A percentile compares a stretch with the other conserved stretches of the same genome.
phyloP scores from a whole-genome alignment of 2,329 filamentous ascomycete species.

The Pseudogymnoascus pannorum region DNA sequence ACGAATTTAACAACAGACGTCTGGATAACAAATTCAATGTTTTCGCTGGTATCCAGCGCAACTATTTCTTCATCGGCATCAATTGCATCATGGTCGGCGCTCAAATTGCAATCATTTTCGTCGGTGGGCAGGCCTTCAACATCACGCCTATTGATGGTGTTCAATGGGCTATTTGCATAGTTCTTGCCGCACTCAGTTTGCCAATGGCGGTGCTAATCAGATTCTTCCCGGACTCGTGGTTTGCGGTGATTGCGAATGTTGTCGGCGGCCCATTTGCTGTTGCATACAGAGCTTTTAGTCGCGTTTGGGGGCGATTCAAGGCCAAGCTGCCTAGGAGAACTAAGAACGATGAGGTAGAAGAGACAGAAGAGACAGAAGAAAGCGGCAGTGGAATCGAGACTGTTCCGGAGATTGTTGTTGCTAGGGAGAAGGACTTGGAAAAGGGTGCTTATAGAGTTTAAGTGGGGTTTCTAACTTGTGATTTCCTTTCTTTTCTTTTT shows the following conservation, averaged over 20 bases:
- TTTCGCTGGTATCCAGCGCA: constrained; percentile 74
- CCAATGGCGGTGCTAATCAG: constrained; percentile 11
- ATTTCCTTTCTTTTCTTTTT: neutral
- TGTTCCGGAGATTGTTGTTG: neutral
- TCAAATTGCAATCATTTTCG: constrained; percentile 78
- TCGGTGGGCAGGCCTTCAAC: constrained; percentile 71
- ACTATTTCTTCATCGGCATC: constrained; percentile 81
- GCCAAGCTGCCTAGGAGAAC: neutral
- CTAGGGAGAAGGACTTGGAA: neutral
- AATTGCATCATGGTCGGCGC: constrained; percentile 76
- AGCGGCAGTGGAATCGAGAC: neutral
- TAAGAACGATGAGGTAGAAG: neutral
- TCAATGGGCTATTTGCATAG: constrained; percentile 78
- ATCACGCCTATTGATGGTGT: constrained; percentile 47
- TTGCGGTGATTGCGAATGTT: neutral
- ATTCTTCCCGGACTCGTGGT: constrained; percentile 9
- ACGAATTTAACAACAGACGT: constrained; percentile 66
- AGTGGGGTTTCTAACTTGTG: neutral
- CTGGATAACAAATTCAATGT: constrained; percentile 91
- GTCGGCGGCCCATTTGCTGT: neutral
- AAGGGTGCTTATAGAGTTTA: neutral
- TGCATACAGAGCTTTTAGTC: neutral
- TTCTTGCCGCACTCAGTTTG: constrained; percentile 30
- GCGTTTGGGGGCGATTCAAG: neutral
- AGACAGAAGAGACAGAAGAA: neutral